phyloP scores from a whole-genome alignment of 1,284 basidiomycete genomes.

The Athelia sp. region DNA sequence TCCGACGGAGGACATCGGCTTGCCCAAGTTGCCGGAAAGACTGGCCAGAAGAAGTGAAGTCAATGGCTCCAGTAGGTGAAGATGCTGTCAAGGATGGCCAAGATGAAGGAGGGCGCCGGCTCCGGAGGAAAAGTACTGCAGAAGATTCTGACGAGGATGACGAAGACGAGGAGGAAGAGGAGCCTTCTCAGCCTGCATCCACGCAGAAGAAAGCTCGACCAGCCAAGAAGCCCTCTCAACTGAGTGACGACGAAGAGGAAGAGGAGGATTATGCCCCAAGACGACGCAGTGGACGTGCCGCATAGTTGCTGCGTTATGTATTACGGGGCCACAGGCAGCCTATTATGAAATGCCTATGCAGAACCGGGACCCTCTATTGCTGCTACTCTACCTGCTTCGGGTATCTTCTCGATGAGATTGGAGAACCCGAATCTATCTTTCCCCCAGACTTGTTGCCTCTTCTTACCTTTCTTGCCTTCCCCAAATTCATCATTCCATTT shows the following conservation, averaged over 20 bases:
- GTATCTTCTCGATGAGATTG: conserved; percentile 28
- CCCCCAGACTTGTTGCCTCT: conserved; percentile 66
- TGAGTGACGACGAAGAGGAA: conserved; percentile 26
- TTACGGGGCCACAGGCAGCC: conserved; percentile 3
- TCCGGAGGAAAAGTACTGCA: conserved; percentile 25
- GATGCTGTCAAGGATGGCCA: conserved; percentile 55
- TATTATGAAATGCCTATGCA: not conserved
- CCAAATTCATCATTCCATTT: conserved; percentile 94
- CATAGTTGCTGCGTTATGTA: conserved; percentile 20
- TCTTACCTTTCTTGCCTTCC: conserved; percentile 62
- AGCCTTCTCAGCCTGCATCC: conserved; percentile 19
- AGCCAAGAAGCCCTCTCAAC: conserved; percentile 23
- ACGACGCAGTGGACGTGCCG: conserved; percentile 15
- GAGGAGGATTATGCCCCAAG: conserved; percentile 19
- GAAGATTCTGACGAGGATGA: conserved; percentile 36
- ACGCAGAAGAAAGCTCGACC: conserved; percentile 24
- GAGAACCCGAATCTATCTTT: conserved; percentile 72
- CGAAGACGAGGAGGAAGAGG: conserved; percentile 33
- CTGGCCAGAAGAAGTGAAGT: conserved; percentile 46
- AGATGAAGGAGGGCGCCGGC: conserved; percentile 43
- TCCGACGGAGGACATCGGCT: conserved; percentile 24
- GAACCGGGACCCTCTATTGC: conserved; percentile 7
- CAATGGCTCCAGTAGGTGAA: conserved; percentile 57
- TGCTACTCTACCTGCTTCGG: conserved; percentile 40
- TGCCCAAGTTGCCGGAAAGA: conserved; percentile 57